Base-by-base conservation (phyloP, 768 basidiomycete genomes). In the Scleroderma citrinum region DNA sequence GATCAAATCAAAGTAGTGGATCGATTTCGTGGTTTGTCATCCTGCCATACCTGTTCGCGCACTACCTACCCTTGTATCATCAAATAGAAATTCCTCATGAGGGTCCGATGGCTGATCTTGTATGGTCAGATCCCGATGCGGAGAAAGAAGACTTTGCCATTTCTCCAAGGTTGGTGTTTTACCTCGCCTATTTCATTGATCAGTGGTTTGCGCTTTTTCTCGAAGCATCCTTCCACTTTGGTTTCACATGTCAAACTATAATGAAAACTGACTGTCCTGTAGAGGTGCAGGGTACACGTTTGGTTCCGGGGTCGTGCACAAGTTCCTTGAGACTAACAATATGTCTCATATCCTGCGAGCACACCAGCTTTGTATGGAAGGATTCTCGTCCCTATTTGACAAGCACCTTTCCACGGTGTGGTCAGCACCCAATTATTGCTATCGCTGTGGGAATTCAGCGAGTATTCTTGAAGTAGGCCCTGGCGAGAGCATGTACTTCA, bases 131-230 rank as follows among this genome's bases (percentile, higher is more conserved):
- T 77, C 96, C 96, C 31, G 96, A 99, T 71, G 83, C 92, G 32
- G 96, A 99, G 68, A 99, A 98, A 67, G 96, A 98, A 67, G 96
- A 98, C 62, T 99, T 98, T 65, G 95, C 96, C 24, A 98, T 99
- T 69, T 96, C 93, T 51, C 95, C 95, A 49, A 82, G 95, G 93
- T 95, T 55, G 48, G 79, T 69, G 21, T 44, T 36, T 40, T 55
- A 46, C 58, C 51, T 44, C 41, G 16, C 55, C 39, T 48, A 34
- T 51, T 30, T 31, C n/a, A 40, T 45, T 46, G 39, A 38, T 42
- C 34, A 31, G 44, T 54, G 46, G 47, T 46, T 47, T 51, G 35
- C 41, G 13, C 37, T 47, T 57, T 34, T 44, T 11, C 39, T 55
- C 51, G 42, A 21, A 12, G 12, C 29, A 41, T 38, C 54, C 51